Percentiles rank a stretch among this genome's conserved stretches.
phyloP scores from a whole-genome alignment of 768 basidiomycete genomes.

The Suillus sp. region DNA sequence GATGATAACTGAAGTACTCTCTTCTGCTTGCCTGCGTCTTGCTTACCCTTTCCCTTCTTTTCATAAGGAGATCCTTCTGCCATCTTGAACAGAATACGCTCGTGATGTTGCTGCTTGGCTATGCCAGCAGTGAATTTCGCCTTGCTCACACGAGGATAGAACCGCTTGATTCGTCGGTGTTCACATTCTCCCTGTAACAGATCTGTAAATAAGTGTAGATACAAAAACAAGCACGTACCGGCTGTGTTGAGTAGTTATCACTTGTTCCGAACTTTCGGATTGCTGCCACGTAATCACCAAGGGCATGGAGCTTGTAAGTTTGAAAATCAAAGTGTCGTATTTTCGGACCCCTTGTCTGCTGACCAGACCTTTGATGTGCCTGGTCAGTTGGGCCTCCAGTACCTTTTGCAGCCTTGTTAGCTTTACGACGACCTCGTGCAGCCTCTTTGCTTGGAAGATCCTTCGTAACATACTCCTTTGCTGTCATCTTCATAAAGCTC shows the following conservation, averaged over 20 bases:
- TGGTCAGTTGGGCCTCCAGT: neutral
- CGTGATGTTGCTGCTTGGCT: conserved; percentile 21
- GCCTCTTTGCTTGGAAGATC: conserved; percentile 42
- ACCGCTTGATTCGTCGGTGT: conserved; percentile 37
- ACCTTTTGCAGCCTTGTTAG: neutral
- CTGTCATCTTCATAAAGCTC: neutral
- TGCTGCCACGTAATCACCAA: conserved; percentile 15
- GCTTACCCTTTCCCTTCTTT: neutral
- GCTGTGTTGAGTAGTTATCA: conserved; percentile 37
- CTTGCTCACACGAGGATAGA: conserved; percentile 40
- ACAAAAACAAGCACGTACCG: conserved; percentile 15
- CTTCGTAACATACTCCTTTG: conserved; percentile 25
- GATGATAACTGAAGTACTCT: too few species aligned
- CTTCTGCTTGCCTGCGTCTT: too few species aligned
- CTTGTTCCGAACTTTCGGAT: conserved; percentile 32
- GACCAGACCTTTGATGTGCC: too few species aligned
- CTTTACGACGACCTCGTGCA: conserved; percentile 25
- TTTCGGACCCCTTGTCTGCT: neutral
- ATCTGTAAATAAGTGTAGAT: neutral
- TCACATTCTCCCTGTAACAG: conserved; percentile 39
- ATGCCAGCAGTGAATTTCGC: conserved; percentile 29
- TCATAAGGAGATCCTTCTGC: neutral
- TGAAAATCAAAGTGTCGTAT: conserved; percentile 7
- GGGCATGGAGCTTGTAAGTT: conserved; percentile 19
- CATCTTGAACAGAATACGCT: conserved; percentile 18